Base-by-base conservation (phyloP, 2,329 filamentous ascomycete species). In the Monilinia polystroma region DNA sequence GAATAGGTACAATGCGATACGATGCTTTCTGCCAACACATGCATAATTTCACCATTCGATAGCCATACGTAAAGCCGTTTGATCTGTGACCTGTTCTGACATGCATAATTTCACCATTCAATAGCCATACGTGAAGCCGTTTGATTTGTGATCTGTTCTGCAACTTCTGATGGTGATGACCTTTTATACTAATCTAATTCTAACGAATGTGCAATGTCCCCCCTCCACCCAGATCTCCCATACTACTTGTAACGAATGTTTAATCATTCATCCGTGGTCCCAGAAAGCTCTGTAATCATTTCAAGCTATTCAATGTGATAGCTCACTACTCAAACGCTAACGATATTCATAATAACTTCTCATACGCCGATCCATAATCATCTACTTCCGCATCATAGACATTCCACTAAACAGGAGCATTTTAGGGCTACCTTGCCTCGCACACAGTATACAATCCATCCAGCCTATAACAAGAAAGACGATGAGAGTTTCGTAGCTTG, bases 1-100 rank as follows among this genome's bases (percentile, higher is more conserved):
- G 68, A 68, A 69, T 68, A 70, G 67, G 68, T 64, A 68, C 70
- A 70, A 72, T 72, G 67, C 59, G 67, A 70, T 68, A 67, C 62
- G 67, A 69, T 68, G 66, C 67, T 71, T 72, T 72, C 68, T 71
- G 70, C 70, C 68, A 69, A 63, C 65, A 63, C 58, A 66, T 64
- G 11, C 65, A 64, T 56, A 43, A 29, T 58, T 29, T 59, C 56
- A 62, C 49, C 11, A 47, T 41, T 4, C 43, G 64, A 23, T 23
- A 51, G 2, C 29, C 53, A 12, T 26, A 54, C 56, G 56, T 66
- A 56, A 66, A 10, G 20, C 47, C 29, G 12, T 62, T 66, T n/a
- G 47, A 62, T 62, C 54, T 45, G 49, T 66, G 56, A 66, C 54
- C 23, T 38, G 35, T 49, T 51, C 20, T 29, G 29, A 63, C 58